Percentiles rank a stretch among this genome's conserved stretches.
Evolutionary conservation across 2,329 filamentous ascomycete species (phyloP).

Genomic region (Fusarium sarcochroum): DNA sequence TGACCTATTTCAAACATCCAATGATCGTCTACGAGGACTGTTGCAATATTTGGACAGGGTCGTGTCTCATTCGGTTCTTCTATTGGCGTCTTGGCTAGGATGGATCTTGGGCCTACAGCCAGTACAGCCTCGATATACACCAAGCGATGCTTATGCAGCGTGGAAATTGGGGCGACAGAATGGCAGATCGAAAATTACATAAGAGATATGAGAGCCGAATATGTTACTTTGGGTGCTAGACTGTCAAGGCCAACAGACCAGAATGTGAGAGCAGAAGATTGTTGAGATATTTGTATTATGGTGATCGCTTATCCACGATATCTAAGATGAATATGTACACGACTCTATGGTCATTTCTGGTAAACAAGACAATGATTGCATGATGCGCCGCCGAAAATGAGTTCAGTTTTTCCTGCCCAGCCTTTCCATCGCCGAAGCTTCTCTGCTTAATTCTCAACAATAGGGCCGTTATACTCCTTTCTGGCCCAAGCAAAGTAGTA

Average conservation of each 20-base stretch:
- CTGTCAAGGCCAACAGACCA: too few relatives aligned
- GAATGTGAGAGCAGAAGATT: too few relatives aligned
- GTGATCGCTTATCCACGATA: neutral
- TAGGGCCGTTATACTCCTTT: conserved; percentile 62
- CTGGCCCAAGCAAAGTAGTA: conserved; percentile 62
- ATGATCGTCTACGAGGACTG: fast-evolving
- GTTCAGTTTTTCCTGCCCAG: neutral
- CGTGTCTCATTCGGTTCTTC: conserved; percentile 2
- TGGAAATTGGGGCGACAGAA: neutral
- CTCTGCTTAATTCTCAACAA: conserved; percentile 46
- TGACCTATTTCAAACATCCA: fast-evolving
- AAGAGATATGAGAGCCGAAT: neutral
- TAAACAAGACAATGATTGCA: neutral
- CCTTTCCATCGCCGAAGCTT: fast-evolving
- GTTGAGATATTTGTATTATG: neutral
- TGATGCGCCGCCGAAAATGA: neutral
- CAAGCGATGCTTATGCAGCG: neutral
- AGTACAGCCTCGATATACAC: conserved; percentile 14
- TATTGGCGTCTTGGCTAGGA: conserved; percentile 15
- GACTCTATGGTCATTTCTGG: neutral
- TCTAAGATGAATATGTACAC: neutral
- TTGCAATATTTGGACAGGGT: neutral
- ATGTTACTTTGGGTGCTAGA: too few relatives aligned
- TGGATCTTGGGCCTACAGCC: conserved; percentile 1
- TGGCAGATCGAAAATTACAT: fast-evolving